Base-by-base conservation (phyloP, 495 filamentous ascomycete genomes). In the Cercophora samala region DNA sequence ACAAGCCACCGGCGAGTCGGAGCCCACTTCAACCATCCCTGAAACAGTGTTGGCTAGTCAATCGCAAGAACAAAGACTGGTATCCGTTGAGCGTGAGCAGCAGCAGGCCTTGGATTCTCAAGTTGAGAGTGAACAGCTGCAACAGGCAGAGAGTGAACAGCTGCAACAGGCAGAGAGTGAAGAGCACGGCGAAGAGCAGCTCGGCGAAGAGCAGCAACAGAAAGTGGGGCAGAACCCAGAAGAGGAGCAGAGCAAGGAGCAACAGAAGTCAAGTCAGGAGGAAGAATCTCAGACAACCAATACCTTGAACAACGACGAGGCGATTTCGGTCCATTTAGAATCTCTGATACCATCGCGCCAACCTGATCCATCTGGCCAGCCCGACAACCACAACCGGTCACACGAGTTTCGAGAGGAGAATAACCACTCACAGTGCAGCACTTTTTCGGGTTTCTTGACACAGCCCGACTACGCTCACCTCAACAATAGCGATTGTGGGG, bases 321-420 rank as follows among this genome's bases (percentile, higher is more conserved):
- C 37, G 37, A 46, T 1, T 9, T 46, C 37, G 29, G 8, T 32
- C 29, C 29, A 32, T 32, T 32, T 13, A 21, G 60, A n/a, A n/a
- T 2, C 65, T 64, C 22, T 63, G 15, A 72, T 74, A 53, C 72
- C 74, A 1, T 75, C 72, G 17, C 62, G 65, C 25, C 74, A 75
- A 25, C 64, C 66, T 4, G 72, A 69, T 18, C 5, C 52, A 8
- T 63, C 23, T 11, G 51, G 53, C 21, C 56, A 58, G 9, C 5
- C 13, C 19, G 56, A 1, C 17, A 23, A 13, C 21, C 26, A 29
- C 58, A 13, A 18, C 26, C 22, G 4, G 8, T 29, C 26, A 46
- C 37, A 46, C 6, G 37, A 9, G 13, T 46, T 46, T 46, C 37
- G 37, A 46, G 37, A 46, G 5, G 37, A 46, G 8, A 46, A 46